A percentile compares a stretch with the other conserved stretches of the same genome.
These are phyloP conservation scores for Chytridium lagenaria DNA, from an alignment of 371 early-diverging fungal genomes.

Conservation along the genomic window DNA sequence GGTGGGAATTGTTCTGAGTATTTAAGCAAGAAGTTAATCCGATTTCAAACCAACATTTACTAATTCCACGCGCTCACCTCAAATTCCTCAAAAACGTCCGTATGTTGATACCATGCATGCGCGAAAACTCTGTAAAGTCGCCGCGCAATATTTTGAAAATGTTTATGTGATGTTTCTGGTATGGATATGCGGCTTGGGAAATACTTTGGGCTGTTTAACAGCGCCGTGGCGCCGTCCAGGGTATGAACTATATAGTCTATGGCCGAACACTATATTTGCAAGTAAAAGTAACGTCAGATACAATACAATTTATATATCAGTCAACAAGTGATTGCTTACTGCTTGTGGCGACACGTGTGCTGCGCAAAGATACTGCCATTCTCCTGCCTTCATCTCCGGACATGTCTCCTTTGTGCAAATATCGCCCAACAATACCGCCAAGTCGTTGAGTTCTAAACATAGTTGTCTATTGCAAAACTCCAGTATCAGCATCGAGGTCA, in stretches of 20 bases:
- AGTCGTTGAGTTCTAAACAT: conserved; percentile 77
- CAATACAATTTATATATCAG: background rate
- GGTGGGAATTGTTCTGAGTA: conserved; percentile 68
- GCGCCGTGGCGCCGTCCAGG: conserved; percentile 82
- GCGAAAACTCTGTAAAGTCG: conserved; percentile 95
- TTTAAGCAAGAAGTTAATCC: background rate
- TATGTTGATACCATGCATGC: conserved; percentile 92
- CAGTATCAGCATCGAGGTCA: background rate
- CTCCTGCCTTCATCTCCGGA: conserved; percentile 92
- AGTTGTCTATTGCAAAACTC: conserved; percentile 40
- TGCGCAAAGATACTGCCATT: conserved; percentile 92
- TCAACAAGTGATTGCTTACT: conserved; percentile 51
- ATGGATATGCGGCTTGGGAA: conserved; percentile 73
- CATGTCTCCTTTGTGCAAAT: conserved; percentile 85
- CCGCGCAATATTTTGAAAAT: conserved; percentile 86
- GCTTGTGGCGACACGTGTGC: conserved; percentile 83
- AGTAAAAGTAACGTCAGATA: no score
- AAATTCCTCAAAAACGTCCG: conserved; percentile 82
- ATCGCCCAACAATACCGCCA: conserved; percentile 72
- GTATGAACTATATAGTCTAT: conserved; percentile 94
- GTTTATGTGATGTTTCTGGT: conserved; percentile 75
- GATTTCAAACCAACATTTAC: background rate
- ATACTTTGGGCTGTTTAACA: conserved; percentile 77
- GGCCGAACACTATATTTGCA: conserved; percentile 77
- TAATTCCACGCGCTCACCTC: conserved; percentile 72